Conservation (phyloP, 208 protist genomes). For the Wallacemonas collosoma region DNA sequence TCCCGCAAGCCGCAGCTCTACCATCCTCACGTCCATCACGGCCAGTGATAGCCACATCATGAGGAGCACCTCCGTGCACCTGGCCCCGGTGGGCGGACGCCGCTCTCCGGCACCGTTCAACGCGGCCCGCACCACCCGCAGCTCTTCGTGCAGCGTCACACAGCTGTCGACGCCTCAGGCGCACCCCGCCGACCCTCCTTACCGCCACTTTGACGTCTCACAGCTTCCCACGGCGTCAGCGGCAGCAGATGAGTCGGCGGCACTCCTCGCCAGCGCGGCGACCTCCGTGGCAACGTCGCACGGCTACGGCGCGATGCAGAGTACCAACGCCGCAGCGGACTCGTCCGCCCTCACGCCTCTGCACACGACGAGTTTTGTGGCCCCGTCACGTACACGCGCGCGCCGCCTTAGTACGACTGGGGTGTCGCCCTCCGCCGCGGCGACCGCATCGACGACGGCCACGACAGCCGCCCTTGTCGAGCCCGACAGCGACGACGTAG, state of each 20-base stretch:
- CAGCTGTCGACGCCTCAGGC: background rate
- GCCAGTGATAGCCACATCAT: slow-evolving; percentile 38
- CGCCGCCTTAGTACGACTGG: background rate
- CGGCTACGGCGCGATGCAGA: too few species aligned
- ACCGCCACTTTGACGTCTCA: slow-evolving; percentile 8
- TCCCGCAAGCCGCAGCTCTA: slow-evolving; percentile 13
- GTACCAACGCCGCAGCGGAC: too few species aligned
- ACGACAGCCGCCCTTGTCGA: background rate
- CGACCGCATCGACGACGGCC: too few species aligned
- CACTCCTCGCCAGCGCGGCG: too few species aligned
- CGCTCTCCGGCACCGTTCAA: background rate
- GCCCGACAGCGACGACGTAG: background rate
- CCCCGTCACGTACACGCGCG: background rate
- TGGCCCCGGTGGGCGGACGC: slow-evolving; percentile 30
- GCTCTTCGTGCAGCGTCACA: background rate
- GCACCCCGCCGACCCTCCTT: background rate
- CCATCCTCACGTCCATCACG: slow-evolving; percentile 50
- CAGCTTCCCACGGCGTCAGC: slow-evolving; percentile 4
- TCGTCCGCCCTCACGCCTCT: too few species aligned
- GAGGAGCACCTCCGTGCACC: slow-evolving; percentile 39
- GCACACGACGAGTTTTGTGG: background rate
- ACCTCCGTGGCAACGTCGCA: too few species aligned
- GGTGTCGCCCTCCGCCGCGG: too few species aligned
- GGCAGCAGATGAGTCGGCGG: background rate
- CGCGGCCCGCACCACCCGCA: slow-evolving; percentile 14